phyloP scores from a whole-genome alignment of 139 green algal species.

The Bryopsis sp. region DNA sequence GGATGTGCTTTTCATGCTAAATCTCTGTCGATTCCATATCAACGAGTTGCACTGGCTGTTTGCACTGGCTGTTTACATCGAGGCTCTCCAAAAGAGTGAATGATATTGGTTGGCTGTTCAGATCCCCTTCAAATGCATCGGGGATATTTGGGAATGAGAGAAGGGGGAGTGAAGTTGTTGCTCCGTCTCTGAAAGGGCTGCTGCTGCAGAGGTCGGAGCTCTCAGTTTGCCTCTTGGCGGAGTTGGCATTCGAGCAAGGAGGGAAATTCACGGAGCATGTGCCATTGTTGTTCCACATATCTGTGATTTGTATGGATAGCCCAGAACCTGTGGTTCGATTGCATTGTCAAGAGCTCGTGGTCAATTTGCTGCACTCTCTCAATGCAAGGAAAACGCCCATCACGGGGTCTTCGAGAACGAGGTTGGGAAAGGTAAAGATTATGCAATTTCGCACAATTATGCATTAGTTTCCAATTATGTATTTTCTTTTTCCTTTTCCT shows the following conservation, averaged over 20 bases:
- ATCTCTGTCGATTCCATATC: too few relatives aligned
- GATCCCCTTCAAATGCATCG: slow-evolving; percentile 13
- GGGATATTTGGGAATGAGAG: slow-evolving; percentile 3
- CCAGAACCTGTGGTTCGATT: slow-evolving; percentile 28
- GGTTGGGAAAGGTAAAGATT: too few relatives aligned
- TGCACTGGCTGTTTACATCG: too few relatives aligned
- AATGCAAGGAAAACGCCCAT: slow-evolving; percentile 9
- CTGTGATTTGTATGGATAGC: slow-evolving; percentile 31
- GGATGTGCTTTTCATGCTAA: too few relatives aligned
- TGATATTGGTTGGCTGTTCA: slow-evolving; percentile 3
- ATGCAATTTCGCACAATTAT: too few relatives aligned
- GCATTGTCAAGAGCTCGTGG: slow-evolving; percentile 55
- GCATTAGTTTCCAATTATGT: too few relatives aligned
- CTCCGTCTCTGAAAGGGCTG: slow-evolving; percentile 17
- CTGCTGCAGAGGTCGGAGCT: slow-evolving; percentile 68
- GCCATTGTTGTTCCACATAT: slow-evolving; percentile 66
- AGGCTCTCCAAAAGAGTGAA: too few relatives aligned
- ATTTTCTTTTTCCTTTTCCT: too few relatives aligned
- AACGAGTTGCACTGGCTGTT: too few relatives aligned
- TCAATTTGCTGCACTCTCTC: slow-evolving; percentile 64
- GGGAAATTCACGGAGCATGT: slow-evolving; percentile 76
- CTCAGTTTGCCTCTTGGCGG: slow-evolving; percentile 73
- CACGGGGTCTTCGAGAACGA: not conserved
- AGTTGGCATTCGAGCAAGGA: slow-evolving; percentile 86
- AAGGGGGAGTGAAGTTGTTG: slow-evolving; percentile 8